A percentile compares a stretch with the other conserved stretches of the same genome.
These are phyloP conservation scores for Betula pendula DNA, from an alignment of 306 rosid genomes.

Conservation along the genomic window DNA sequence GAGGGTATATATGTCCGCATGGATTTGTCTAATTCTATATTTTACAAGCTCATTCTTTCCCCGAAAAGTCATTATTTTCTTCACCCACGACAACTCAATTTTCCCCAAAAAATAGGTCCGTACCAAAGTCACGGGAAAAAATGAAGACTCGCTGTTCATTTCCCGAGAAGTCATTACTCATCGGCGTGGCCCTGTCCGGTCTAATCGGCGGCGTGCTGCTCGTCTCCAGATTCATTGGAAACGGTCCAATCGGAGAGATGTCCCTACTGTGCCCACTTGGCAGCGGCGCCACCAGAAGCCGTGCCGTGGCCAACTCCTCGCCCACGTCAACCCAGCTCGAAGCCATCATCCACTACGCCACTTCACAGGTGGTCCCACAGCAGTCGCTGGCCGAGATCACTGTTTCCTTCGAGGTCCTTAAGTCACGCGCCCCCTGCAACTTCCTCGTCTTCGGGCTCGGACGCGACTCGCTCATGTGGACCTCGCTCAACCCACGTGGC, in stretches of 20 bases:
- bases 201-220: conserved; percentile 50
- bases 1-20: no score
- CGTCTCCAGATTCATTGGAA: conserved; percentile 34
- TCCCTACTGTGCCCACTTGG: conserved; percentile 41
- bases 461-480: conserved; percentile 95
- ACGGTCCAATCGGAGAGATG: conserved; percentile 12
- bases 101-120: no score
- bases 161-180: conserved; percentile 41
- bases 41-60: no score
- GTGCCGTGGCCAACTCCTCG: neutral
- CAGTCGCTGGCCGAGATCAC: conserved; percentile 68
- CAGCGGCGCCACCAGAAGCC: conserved; percentile 9
- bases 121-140: neutral
- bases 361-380: conserved; percentile 64
- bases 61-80: no score
- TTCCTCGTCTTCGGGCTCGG: conserved; percentile 90
- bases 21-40: no score
- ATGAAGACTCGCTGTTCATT: conserved; percentile 41
- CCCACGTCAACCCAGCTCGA: conserved; percentile 48
- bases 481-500: conserved; percentile 77
- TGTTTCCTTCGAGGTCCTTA: conserved; percentile 61
- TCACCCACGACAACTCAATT: no score
- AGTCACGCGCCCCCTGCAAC: conserved; percentile 53
- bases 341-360: conserved; percentile 89
- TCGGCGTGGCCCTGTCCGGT: conserved; percentile 38